Evolutionary conservation across 2,329 filamentous ascomycete genomes (phyloP).

Genomic region (Teratosphaeria gauchensis): DNA sequence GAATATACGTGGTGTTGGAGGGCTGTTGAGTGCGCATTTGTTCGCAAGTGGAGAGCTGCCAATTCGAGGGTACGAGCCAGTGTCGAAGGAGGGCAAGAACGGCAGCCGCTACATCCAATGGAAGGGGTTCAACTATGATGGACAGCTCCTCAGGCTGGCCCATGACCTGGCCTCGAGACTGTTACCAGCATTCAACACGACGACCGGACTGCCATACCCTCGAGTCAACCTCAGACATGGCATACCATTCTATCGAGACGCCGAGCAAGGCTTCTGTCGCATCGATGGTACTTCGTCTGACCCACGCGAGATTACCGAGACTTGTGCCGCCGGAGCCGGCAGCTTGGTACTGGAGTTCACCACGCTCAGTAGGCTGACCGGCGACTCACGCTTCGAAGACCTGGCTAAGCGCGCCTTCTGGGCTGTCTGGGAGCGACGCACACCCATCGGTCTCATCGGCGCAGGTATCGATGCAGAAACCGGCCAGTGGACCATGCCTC

Average conservation of each 20-base stretch:
- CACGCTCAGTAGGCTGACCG: constrained; percentile 77
- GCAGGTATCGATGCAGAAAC: constrained; percentile 87
- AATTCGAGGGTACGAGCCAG: constrained; percentile 64
- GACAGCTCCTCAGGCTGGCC: constrained; percentile 81
- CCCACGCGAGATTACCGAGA: constrained; percentile 74
- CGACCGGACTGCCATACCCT: constrained; percentile 87
- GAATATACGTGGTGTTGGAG: constrained; percentile 85
- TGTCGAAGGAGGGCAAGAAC: constrained; percentile 23
- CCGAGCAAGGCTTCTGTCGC: constrained; percentile 39
- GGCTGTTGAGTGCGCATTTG: constrained; percentile 81
- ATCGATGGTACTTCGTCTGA: constrained; percentile 33
- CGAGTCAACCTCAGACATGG: constrained; percentile 84
- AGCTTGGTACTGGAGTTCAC: constrained; percentile 91
- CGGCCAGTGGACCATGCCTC: constrained; percentile 70
- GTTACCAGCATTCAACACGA: constrained; percentile 83
- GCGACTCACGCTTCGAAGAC: constrained; percentile 78
- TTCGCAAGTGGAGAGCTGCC: constrained; percentile 88
- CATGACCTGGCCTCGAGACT: constrained; percentile 74
- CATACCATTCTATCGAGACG: constrained; percentile 72
- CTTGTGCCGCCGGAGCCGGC: constrained; percentile 92
- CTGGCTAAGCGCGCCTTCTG: constrained; percentile 88
- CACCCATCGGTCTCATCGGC: constrained; percentile 76
- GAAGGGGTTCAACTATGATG: constrained; percentile 67
- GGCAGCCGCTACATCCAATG: constrained; percentile 30
- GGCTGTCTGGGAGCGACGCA: constrained; percentile 88